Evolutionary conservation across 83 land plant genomes (phyloP).

Genomic region (Diphasiastrum complanatum): DNA sequence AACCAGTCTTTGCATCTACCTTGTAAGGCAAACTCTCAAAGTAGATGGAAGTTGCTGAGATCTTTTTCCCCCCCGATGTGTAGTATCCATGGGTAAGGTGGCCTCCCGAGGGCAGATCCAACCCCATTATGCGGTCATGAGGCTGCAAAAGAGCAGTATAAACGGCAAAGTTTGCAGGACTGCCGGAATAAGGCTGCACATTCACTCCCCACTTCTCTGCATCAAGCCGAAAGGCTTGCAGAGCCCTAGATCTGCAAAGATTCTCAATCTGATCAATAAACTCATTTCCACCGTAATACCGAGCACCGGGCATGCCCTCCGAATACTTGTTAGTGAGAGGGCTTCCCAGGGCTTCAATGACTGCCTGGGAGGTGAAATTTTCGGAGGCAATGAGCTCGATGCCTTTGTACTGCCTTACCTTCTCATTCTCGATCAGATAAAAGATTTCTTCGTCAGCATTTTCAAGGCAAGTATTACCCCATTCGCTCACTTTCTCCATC

Average conservation of each 20-base stretch:
- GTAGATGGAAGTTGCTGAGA: constrained; percentile 81
- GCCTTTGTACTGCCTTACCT: constrained; percentile 63
- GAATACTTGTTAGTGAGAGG: constrained; percentile 88
- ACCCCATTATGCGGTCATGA: constrained; percentile 75
- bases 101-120: constrained; percentile 74
- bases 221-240: constrained; percentile 52
- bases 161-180: constrained; percentile 78
- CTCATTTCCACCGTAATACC: constrained; percentile 81
- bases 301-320: constrained; percentile 78
- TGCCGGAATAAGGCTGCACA: constrained; percentile 82
- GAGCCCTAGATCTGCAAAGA: constrained; percentile 60
- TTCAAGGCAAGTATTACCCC: too few relatives aligned
- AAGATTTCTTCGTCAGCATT: too few relatives aligned
- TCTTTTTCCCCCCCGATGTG: constrained; percentile 82
- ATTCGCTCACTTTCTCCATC: too few relatives aligned
- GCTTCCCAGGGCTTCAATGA: constrained; percentile 72
- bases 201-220: constrained; percentile 70
- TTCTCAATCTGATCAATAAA: constrained; percentile 75
- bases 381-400: constrained; percentile 93
- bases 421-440: constrained; percentile 82
- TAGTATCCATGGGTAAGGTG: constrained; percentile 80
- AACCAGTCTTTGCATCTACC: constrained; percentile 60
- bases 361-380: constrained; percentile 86
- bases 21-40: constrained; percentile 86
- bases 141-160: constrained; percentile 71